Evolutionary conservation across 257 asterid genomes (phyloP).

Genomic region (Jaltomata sinuosa): DNA sequence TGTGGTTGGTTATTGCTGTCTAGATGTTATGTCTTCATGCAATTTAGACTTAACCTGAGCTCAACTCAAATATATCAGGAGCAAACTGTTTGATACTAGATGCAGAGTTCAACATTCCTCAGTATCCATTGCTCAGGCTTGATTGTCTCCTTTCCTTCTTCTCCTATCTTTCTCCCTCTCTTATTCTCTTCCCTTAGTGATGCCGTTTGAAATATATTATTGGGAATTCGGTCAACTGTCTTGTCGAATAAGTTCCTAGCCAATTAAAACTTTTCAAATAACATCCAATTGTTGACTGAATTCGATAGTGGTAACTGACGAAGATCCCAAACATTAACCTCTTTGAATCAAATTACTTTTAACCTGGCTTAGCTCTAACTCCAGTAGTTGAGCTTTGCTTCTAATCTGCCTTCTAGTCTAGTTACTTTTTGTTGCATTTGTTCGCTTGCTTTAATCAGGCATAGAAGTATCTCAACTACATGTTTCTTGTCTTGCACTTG

Average conservation of each 20-base stretch:
- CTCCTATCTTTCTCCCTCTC: background rate
- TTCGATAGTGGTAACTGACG: background rate
- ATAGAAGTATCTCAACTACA: background rate
- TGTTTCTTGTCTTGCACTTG: background rate
- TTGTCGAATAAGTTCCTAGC: background rate
- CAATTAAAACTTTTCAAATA: background rate
- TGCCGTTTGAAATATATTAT: background rate
- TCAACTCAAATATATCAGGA: background rate
- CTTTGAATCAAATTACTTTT: background rate
- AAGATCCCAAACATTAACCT: background rate
- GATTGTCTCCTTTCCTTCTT: background rate
- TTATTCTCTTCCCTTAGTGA: background rate
- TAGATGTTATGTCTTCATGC: background rate
- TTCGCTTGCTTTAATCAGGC: background rate
- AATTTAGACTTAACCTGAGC: background rate
- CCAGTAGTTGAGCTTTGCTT: background rate
- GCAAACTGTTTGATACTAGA: background rate
- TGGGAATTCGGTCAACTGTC: background rate
- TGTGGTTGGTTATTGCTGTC: background rate
- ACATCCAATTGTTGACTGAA: background rate
- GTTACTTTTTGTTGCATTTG: background rate
- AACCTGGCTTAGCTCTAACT: background rate
- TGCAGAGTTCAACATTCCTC: background rate
- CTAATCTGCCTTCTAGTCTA: background rate
- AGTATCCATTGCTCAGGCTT: background rate